Evolutionary conservation across 2,329 filamentous ascomycete genomes (phyloP), one percentile per base, ranked within the genome.

Genomic region (Tolypocladium ophioglossoides): DNA sequence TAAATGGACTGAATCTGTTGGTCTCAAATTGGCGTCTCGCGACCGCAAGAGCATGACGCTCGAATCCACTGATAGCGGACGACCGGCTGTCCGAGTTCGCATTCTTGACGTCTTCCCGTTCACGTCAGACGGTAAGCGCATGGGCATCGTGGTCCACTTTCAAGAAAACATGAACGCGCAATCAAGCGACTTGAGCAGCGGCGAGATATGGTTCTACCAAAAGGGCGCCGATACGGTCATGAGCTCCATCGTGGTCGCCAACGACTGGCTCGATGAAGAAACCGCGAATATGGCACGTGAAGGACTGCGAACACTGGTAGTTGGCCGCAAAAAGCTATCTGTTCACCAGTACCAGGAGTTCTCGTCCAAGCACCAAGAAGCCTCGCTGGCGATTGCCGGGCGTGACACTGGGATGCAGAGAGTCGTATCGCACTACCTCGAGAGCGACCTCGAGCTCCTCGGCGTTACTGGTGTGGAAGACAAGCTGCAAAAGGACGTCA

Each of bases 251-350:
- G 94, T 99, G 38, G 89, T 87, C 9, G 84, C 91, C 20, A 99
- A 97, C 65, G 94, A 99, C 73, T 99, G 94, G 95, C 83, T 99
- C 0, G 94, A 99, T 61, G 94, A 99, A 69, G 94, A 99, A 70
- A 97, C 94, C 0, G 89, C 90, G n/a, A 99, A 99, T 68, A 99
- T 99, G 95, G 95, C 95, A 7, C 85, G 94, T 50, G 95, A 99
- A 75, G 94, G 94, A 40, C 76, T 99, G 51, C 86, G 94, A 55
- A 99, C 94, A 0, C 78, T 99, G 7, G 94, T 99, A 7, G 87
- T 99, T 30, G 95, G 94, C n/a, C 83, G 95, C 49, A 96, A 94
- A 69, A 86, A 84, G 62, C 77, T 99, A 7, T 92, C 90, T 0
- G 63, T 76, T 7, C 80, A 86, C 61, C 87, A 91, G 62, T 97